Evolutionary conservation across 768 basidiomycete genomes (phyloP).

Genomic region (Lyophyllum semitale): DNA sequence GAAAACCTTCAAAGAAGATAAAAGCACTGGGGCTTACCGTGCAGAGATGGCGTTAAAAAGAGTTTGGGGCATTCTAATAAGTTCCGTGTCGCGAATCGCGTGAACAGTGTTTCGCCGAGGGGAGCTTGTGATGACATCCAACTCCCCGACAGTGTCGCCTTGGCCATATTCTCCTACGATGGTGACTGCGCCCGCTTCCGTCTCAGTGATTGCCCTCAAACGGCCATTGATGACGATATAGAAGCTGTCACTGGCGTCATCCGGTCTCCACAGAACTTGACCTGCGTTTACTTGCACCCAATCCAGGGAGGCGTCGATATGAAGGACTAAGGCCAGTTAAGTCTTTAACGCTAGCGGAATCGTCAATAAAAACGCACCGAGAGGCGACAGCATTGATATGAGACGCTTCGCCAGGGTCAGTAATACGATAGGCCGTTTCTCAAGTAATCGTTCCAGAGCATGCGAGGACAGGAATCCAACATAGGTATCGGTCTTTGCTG

Average conservation of each 20-base stretch:
- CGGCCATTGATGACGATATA: constrained; percentile 99
- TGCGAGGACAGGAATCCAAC: constrained; percentile 92
- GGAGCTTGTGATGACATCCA: constrained; percentile 95
- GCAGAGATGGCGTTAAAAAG: constrained; percentile 97
- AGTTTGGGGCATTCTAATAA: constrained; percentile 95
- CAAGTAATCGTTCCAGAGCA: constrained; percentile 86
- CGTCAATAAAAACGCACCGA: constrained; percentile 55
- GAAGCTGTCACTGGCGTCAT: constrained; percentile 91
- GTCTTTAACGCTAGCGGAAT: not conserved
- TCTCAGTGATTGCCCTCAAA: constrained; percentile 84
- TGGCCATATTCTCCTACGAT: constrained; percentile 95
- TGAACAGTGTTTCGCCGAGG: constrained; percentile 88
- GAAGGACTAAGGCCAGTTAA: constrained; percentile 62
- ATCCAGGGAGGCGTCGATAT: constrained; percentile 95
- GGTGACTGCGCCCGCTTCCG: constrained; percentile 70
- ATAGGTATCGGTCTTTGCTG: constrained; percentile 97
- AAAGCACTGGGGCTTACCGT: constrained; percentile 43
- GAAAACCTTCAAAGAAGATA: not conserved
- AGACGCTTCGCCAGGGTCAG: constrained; percentile 95
- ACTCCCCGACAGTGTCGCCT: constrained; percentile 94
- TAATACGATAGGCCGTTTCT: constrained; percentile 93
- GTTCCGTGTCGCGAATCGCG: constrained; percentile 96
- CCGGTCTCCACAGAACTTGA: constrained; percentile 91
- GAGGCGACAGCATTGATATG: constrained; percentile 90
- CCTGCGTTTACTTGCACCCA: constrained; percentile 98